Conservation (phyloP, 441 rosid species). For the Erodium moschatum region DNA sequence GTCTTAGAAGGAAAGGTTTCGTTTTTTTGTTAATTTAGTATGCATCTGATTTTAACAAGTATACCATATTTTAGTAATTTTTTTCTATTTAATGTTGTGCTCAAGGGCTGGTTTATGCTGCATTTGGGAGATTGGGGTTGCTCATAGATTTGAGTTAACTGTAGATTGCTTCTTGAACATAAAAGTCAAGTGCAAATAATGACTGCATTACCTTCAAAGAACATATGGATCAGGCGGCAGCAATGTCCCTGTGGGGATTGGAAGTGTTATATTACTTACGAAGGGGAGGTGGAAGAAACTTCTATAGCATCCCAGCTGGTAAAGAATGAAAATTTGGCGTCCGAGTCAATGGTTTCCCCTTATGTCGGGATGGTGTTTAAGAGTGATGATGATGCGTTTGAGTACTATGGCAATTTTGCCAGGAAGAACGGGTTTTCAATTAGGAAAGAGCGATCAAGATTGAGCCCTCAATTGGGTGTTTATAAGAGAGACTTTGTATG, state of each 20-base stretch:
- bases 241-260: slow-evolving; percentile 95
- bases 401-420: slow-evolving; percentile 70
- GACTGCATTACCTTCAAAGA: slow-evolving; percentile 48
- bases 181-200: slow-evolving; percentile 10
- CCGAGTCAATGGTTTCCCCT: slow-evolving; percentile 54
- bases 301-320: slow-evolving; percentile 33
- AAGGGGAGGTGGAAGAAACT: slow-evolving; percentile 53
- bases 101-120: background rate
- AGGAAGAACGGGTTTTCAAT: slow-evolving; percentile 76
- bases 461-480: slow-evolving; percentile 74
- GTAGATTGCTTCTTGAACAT: background rate
- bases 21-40: background rate
- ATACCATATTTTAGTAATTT: background rate
- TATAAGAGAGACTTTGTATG: slow-evolving; percentile 88
- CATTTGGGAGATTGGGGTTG: background rate
- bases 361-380: slow-evolving; percentile 79
- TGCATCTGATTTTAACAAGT: background rate
- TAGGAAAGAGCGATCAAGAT: slow-evolving; percentile 79
- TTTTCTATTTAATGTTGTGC: background rate
- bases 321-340: slow-evolving; percentile 43
- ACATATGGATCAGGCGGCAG: slow-evolving; percentile 71
- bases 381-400: slow-evolving; percentile 75
- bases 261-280: slow-evolving; percentile 64
- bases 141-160: background rate
- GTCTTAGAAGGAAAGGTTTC: background rate